Conservation (phyloP, 495 filamentous ascomycete genomes). For the Aspergillus sclerotiicarbonarius region DNA sequence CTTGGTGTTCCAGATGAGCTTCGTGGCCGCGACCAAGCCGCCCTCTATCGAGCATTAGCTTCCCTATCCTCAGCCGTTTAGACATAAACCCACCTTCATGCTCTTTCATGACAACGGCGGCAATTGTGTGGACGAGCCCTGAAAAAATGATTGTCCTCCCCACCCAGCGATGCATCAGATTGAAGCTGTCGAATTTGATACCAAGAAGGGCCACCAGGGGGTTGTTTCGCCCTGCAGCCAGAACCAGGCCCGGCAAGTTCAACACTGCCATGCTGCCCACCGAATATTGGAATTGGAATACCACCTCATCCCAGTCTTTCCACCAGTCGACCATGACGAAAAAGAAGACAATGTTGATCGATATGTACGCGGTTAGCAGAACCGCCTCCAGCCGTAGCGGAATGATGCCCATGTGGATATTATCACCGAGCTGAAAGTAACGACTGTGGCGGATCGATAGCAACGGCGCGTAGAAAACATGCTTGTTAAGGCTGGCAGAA, state of each 20-base stretch:
- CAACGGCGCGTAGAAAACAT: constrained; percentile 44
- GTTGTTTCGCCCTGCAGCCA: constrained; percentile 46
- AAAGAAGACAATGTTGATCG: constrained; percentile 38
- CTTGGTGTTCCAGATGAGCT: constrained; percentile 31
- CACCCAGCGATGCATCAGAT: constrained; percentile 47
- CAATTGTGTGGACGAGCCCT: constrained; percentile 35
- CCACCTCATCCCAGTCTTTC: constrained; percentile 27
- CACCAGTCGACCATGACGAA: constrained; percentile 42
- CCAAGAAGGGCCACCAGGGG: constrained; percentile 37
- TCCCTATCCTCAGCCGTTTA: constrained; percentile 13
- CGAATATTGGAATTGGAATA: constrained; percentile 42
- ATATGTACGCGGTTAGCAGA: constrained; percentile 31
- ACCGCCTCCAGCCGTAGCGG: constrained; percentile 37
- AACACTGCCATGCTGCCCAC: constrained; percentile 42
- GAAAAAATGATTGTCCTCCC: constrained; percentile 38
- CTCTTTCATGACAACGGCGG: constrained; percentile 31
- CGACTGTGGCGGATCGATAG: constrained; percentile 15
- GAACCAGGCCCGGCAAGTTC: constrained; percentile 40
- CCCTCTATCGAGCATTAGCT: not conserved
- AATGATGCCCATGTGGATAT: constrained; percentile 42
- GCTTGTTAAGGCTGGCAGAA: constrained; percentile 35
- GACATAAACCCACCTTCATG: constrained; percentile 27
- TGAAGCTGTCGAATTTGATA: constrained; percentile 43
- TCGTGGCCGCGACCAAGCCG: constrained; percentile 24
- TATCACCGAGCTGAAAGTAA: not conserved